Percentiles rank a stretch among this genome's conserved stretches.
Conservation (phyloP, 208 protist genomes). For the Crithidia fasciculata region DNA sequence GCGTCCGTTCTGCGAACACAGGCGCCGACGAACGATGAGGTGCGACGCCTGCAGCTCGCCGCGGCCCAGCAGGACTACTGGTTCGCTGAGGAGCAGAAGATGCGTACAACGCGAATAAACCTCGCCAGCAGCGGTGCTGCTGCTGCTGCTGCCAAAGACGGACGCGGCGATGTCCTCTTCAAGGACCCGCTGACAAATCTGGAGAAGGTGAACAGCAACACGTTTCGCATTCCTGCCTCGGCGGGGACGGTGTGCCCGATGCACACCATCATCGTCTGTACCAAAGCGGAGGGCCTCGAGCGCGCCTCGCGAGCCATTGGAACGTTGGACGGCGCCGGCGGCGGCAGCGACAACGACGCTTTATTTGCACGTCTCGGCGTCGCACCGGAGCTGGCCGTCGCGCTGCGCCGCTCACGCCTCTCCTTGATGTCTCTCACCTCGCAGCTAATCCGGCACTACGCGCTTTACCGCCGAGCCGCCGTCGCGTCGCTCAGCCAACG, state of each 20-base stretch:
- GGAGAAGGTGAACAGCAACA: slow-evolving; percentile 38
- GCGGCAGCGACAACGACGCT: slow-evolving; percentile 38
- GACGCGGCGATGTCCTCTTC: slow-evolving; percentile 14
- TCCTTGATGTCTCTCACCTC: slow-evolving; percentile 65
- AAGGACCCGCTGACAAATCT: slow-evolving; percentile 28
- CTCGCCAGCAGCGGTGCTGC: slow-evolving; percentile 19
- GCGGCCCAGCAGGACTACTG: slow-evolving; percentile 71
- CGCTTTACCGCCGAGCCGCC: slow-evolving; percentile 61
- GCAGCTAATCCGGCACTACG: slow-evolving; percentile 79
- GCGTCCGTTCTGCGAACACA: slow-evolving; percentile 51
- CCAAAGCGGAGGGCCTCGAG: slow-evolving; percentile 73
- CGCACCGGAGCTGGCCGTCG: slow-evolving; percentile 29
- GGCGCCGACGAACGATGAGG: slow-evolving; percentile 76
- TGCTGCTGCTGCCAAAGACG: neutral
- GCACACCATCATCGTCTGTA: slow-evolving; percentile 72
- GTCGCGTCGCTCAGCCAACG: slow-evolving; percentile 60
- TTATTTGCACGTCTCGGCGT: slow-evolving; percentile 30
- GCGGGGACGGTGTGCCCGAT: slow-evolving; percentile 47
- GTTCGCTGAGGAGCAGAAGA: slow-evolving; percentile 51
- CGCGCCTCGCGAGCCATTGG: slow-evolving; percentile 43
- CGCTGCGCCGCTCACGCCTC: slow-evolving; percentile 42
- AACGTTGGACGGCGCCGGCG: slow-evolving; percentile 11
- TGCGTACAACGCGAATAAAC: slow-evolving; percentile 15
- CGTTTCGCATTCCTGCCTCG: slow-evolving; percentile 35
- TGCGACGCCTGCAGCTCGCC: slow-evolving; percentile 66